Conservation (phyloP, 768 basidiomycete genomes). For the Tylopilus rubrobrunneus region DNA sequence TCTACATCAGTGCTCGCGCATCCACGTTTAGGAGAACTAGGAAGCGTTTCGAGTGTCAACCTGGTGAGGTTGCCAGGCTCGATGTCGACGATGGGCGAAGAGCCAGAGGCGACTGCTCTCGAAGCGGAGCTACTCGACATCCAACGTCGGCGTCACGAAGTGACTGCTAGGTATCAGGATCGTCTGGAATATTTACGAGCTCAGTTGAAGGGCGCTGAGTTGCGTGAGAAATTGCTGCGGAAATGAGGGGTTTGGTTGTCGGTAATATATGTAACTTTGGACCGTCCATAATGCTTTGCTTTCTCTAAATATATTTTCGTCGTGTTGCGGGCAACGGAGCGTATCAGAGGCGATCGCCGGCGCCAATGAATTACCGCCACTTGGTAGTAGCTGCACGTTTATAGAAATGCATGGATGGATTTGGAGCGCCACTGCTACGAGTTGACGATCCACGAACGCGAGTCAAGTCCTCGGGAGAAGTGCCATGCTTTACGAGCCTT, state of each 20-base stretch:
- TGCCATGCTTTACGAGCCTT: slow-evolving; percentile 18
- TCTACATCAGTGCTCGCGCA: slow-evolving; percentile 29
- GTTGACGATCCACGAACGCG: no score
- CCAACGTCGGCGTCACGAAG: slow-evolving; percentile 64
- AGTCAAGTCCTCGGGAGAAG: not conserved
- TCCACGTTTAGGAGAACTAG: slow-evolving; percentile 30
- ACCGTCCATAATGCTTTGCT: slow-evolving; percentile 13
- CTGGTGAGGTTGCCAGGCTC: slow-evolving; percentile 40
- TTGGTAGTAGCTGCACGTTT: not conserved
- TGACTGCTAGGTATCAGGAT: slow-evolving; percentile 66
- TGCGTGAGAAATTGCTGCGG: slow-evolving; percentile 76
- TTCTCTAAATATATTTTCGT: slow-evolving; percentile 10
- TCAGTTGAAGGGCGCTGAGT: slow-evolving; percentile 76
- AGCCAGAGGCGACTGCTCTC: slow-evolving; percentile 33
- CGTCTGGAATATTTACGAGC: slow-evolving; percentile 79
- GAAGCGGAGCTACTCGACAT: slow-evolving; percentile 69
- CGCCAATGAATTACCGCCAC: not conserved
- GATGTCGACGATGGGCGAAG: slow-evolving; percentile 29
- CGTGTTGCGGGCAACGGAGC: not conserved
- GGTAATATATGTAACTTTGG: slow-evolving; percentile 3
- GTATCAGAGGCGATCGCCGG: not conserved
- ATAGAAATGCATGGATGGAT: not conserved
- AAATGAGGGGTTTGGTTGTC: slow-evolving; percentile 35
- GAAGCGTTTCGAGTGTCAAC: slow-evolving; percentile 46
- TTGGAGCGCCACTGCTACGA: no score